These are phyloP conservation scores for Stagonosporopsis chrysanthemi DNA, from an alignment of 2,329 filamentous ascomycete species.

Conservation along the genomic window DNA sequence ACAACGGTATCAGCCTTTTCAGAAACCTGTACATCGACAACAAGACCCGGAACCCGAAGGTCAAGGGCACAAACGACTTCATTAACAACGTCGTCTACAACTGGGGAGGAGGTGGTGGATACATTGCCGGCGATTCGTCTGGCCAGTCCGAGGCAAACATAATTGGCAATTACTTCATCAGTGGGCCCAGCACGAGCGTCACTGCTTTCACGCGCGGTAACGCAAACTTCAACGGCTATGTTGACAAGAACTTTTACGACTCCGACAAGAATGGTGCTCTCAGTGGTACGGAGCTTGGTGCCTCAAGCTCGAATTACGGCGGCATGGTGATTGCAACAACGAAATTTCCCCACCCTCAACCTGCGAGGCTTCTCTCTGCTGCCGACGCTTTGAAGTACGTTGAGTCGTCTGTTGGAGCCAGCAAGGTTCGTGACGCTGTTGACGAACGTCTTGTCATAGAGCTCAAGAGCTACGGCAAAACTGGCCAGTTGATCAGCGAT, in stretches of 20 bases:
- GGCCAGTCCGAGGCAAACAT: constrained; percentile 61
- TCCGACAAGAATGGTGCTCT: constrained; percentile 58
- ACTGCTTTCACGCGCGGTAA: constrained; percentile 65
- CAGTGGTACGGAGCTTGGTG: constrained; percentile 57
- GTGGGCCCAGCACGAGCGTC: constrained; percentile 59
- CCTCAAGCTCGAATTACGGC: constrained; percentile 56
- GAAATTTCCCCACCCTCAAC: constrained; percentile 56
- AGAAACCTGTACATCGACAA: constrained; percentile 65
- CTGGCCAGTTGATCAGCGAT: constrained; percentile 56
- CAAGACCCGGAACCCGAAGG: constrained; percentile 65
- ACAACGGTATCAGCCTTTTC: constrained; percentile 59
- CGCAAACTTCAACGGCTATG: constrained; percentile 61
- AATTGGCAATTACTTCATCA: constrained; percentile 65
- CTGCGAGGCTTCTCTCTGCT: constrained; percentile 51
- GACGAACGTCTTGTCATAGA: constrained; percentile 55
- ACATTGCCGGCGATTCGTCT: constrained; percentile 61
- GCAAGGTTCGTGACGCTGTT: constrained; percentile 54
- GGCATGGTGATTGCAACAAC: constrained; percentile 54
- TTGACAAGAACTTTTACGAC: constrained; percentile 62
- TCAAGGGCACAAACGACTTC: constrained; percentile 65
- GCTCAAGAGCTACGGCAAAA: constrained; percentile 56
- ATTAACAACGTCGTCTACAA: constrained; percentile 63
- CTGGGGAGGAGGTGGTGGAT: constrained; percentile 62
- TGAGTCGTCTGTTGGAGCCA: constrained; percentile 53
- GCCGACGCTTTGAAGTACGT: constrained; percentile 53